A percentile compares a stretch with the other conserved stretches of the same genome.
phyloP scores from a whole-genome alignment of 2,329 filamentous ascomycete species.

The Helotiales sp. region DNA sequence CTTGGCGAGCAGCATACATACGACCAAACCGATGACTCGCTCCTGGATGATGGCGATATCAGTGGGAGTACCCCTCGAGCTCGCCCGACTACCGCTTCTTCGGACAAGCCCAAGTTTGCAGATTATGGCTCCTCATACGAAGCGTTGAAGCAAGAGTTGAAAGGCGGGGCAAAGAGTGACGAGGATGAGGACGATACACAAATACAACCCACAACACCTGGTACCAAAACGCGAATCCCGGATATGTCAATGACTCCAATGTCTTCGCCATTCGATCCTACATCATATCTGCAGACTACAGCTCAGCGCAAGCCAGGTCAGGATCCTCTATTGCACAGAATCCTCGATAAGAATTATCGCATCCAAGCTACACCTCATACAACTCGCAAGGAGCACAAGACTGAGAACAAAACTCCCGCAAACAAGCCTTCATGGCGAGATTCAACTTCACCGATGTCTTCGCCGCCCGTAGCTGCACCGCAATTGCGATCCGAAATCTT shows the following conservation, averaged over 20 bases:
- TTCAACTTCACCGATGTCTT: constrained; percentile 52
- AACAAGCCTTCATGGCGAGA: constrained; percentile 36
- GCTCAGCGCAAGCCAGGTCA: constrained; percentile 42
- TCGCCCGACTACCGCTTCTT: constrained; percentile 46
- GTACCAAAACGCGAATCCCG: constrained; percentile 49
- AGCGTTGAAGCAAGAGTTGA: constrained; percentile 66
- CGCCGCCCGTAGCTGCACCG: constrained; percentile 77
- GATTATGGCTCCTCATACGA: constrained; percentile 78
- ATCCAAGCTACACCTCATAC: constrained; percentile 87
- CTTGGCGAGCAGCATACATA: constrained; percentile 32
- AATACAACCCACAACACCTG: constrained; percentile 35
- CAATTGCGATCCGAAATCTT: constrained; percentile 85
- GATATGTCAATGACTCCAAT: constrained; percentile 65
- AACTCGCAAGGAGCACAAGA: constrained; percentile 42
- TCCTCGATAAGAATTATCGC: constrained; percentile 95
- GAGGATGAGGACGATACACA: constrained; percentile 44
- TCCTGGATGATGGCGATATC: constrained; percentile 64
- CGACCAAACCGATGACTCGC: constrained; percentile 57
- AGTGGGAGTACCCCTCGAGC: constrained; percentile 68
- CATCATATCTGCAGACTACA: constrained; percentile 40
- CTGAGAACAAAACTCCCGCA: constrained; percentile 35
- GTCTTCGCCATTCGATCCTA: constrained; percentile 55
- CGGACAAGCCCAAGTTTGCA: constrained; percentile 54
- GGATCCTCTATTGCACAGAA: constrained; percentile 82
- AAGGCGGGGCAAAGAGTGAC: constrained; percentile 38